Base-by-base conservation (phyloP, 345 rosid genomes). In the Trapa incisa region DNA sequence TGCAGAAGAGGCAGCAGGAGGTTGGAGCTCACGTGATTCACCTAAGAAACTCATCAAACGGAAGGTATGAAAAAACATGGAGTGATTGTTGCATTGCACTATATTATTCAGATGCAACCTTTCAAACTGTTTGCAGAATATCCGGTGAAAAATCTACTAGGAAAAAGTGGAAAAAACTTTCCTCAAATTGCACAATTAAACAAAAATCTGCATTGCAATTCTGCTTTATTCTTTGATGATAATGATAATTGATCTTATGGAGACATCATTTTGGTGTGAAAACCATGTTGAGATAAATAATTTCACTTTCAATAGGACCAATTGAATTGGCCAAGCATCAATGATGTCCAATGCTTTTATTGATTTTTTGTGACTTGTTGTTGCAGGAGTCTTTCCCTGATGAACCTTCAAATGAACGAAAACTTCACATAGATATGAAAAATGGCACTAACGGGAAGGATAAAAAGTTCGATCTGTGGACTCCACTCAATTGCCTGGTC, bases 401-500 rank as follows among this genome's bases (percentile, higher is more conserved):
- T 37, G 78, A 82, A 67, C 77, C 77, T 76, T 72, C 76, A 41
- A 66, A 53, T 70, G 72, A 68, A 63, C 70, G 54, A 66, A 70
- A 64, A 63, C 66, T 7, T 11, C 13, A 69, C 36, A 74, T 67
- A 10, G 77, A 73, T 61, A 65, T 36, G 33, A 77, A 82, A 68
- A 73, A 75, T 45, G 76, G 75, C 71, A 71, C 47, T 72, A 80
- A 83, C 75, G 61, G 72, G 53, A 72, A 65, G 50, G 91, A 82
- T 71, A 80, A 78, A 65, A 88, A 86, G 70, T 72, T 75, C 37
- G 91, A 88, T 76, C 72, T 79, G 22, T 86, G 91, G 91, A 88
- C 86, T 32, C 85, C 95, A 3, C 85, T 88, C 66, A 84, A 82
- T 79, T 81, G 87, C 81, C 86, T 86, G 63, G 87, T 86, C 71